Evolutionary conservation across 1,284 basidiomycete genomes (phyloP), one percentile per base, ranked within the genome.

Genomic region (Cutaneotrichosporon sp.): DNA sequence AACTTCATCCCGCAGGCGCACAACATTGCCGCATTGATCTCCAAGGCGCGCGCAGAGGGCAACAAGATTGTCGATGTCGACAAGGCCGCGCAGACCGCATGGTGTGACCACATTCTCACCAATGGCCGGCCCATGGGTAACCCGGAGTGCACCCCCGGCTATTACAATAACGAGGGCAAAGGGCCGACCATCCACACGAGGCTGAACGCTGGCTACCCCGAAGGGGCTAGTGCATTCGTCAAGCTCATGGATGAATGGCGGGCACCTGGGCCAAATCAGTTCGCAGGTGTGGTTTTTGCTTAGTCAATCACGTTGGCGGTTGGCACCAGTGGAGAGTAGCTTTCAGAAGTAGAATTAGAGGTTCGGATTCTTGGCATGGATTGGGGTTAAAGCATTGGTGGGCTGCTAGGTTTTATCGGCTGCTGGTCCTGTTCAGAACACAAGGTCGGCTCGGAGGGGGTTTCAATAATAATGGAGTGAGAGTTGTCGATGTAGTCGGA

Each of bases 131-230:
- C 38, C 3, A 22, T 46, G 5, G 52, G 39, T 2, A 26, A 35
- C 8, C 32, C 46, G 12, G 52, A 54, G 32, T 49, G 52, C 47
- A 49, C 48, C 6, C 48, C 48, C 7, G 48, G 48, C 19, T 49
- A 49, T 31, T 49, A 49, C 38, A 54, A 54, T 35, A 41, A 32
- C 35, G 46, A 54, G 46, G 55, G 51, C 20, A 31, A 52, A 29
- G 17, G 34, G 35, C 35, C 41, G 25, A 51, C 31, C 31, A 25
- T 14, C 20, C 32, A 37, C 17, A 38, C 49, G 20, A 22, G 35
- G 31, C 46, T 52, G 24, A 49, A 38, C 26, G 46, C 34, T 0
- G 24, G 51, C n/a, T 56, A 52, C 43, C 55, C 55, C 10, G 32
- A 19, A 1, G 55, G 55, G 1, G 17, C 51, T 4, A 31, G 37